phyloP scores from a whole-genome alignment of 805 yeast species.

The Hermanozyma aechmeae region DNA sequence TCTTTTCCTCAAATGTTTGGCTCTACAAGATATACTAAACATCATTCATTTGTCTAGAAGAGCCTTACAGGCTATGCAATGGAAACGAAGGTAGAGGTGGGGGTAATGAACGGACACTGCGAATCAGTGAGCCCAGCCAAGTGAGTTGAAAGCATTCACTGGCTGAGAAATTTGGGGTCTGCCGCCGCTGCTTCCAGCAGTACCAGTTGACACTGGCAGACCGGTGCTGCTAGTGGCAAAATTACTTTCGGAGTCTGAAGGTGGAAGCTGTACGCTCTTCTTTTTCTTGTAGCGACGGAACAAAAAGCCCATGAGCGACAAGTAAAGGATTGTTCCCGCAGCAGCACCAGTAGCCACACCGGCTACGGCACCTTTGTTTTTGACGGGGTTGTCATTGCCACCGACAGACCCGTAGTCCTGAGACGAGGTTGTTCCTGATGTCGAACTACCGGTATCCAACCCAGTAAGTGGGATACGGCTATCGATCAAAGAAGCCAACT shows the following conservation, averaged over 20 bases:
- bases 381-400: slow-evolving; percentile 4
- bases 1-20: background rate
- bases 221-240: slow-evolving; percentile 13
- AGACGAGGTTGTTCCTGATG: slow-evolving; percentile 3
- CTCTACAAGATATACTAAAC: background rate
- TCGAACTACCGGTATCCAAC: slow-evolving; percentile 14
- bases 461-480: slow-evolving; percentile 51
- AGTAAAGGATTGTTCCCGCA: slow-evolving; percentile 62
- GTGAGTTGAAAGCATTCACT: slow-evolving; percentile 58
- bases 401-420: slow-evolving; percentile 2
- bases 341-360: slow-evolving; percentile 82
- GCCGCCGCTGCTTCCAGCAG: slow-evolving; percentile 22
- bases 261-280: slow-evolving; percentile 28
- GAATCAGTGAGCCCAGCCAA: slow-evolving; percentile 50
- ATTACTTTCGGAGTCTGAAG: slow-evolving; percentile 30
- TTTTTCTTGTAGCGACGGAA: slow-evolving; percentile 39
- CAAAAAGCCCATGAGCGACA: slow-evolving; percentile 48
- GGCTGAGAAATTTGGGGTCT: slow-evolving; percentile 51
- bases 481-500: slow-evolving; percentile 67
- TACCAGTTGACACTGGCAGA: slow-evolving; percentile 17
- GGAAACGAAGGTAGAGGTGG: background rate
- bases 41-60: background rate
- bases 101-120: too few relatives aligned
- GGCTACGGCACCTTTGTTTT: slow-evolving; percentile 40
- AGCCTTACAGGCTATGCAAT: background rate